Percentiles rank a stretch among this genome's conserved stretches.
Evolutionary conservation across 1,284 basidiomycete genomes (phyloP).

Genomic region (Cryptococcus sp.): DNA sequence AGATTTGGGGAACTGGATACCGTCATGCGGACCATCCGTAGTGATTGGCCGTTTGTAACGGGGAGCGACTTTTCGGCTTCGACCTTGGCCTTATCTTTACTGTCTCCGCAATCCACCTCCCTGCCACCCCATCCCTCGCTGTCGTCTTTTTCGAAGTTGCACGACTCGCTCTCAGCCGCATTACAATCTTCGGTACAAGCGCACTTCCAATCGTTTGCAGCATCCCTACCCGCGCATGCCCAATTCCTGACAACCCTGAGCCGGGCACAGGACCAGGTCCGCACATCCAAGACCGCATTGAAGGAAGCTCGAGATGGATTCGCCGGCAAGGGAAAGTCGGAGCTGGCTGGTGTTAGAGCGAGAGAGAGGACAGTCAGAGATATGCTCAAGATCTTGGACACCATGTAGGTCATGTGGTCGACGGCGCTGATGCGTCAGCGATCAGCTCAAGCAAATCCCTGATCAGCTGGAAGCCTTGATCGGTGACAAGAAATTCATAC

Average conservation of each 20-base stretch:
- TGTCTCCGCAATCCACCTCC: constrained; percentile 62
- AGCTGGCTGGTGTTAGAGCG: constrained; percentile 79
- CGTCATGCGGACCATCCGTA: constrained; percentile 75
- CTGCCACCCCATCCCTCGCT: constrained; percentile 31
- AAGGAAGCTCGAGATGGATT: constrained; percentile 55
- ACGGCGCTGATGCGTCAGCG: constrained; percentile 53
- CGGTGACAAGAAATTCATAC: constrained; percentile 87
- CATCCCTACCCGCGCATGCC: constrained; percentile 80
- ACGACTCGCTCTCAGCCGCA: constrained; percentile 34
- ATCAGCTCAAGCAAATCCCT: constrained; percentile 84
- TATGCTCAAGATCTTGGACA: constrained; percentile 83
- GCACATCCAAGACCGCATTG: constrained; percentile 65
- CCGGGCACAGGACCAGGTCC: constrained; percentile 67
- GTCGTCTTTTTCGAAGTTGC: constrained; percentile 33
- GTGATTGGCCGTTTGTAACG: constrained; percentile 84
- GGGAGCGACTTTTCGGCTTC: constrained; percentile 88
- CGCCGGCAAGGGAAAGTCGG: constrained; percentile 53
- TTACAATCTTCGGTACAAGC: constrained; percentile 54
- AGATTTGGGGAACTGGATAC: constrained; percentile 50
- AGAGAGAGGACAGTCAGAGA: constrained; percentile 79
- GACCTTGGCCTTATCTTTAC: constrained; percentile 77
- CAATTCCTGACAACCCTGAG: constrained; percentile 66
- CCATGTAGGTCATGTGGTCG: constrained; percentile 62
- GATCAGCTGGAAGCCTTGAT: constrained; percentile 91
- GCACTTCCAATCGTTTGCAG: constrained; percentile 87